phyloP scores from a whole-genome alignment of 2,329 filamentous ascomycete species.

The Blumeria hordei region DNA sequence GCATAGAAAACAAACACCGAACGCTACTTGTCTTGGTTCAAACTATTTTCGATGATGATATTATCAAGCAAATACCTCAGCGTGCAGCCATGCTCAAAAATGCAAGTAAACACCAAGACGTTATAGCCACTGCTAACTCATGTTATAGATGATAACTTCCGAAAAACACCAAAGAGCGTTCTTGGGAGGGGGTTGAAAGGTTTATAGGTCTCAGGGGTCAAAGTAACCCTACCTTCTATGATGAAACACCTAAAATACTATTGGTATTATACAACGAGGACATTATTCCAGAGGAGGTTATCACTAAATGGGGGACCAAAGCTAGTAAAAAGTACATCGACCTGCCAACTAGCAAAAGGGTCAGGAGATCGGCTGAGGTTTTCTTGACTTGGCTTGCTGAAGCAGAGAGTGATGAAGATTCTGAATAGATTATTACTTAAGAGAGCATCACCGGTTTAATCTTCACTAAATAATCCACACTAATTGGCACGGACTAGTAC shows the following conservation, averaged over 20 bases:
- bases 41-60: conserved; percentile 79
- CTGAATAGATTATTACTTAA: not conserved
- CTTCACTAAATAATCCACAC: no score
- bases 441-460: not conserved
- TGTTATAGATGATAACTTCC: conserved; percentile 46
- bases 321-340: conserved; percentile 98
- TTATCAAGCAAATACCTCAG: conserved; percentile 63
- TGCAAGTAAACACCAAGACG: conserved; percentile 22
- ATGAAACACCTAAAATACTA: conserved; percentile 63
- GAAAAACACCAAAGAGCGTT: conserved; percentile 92
- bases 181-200: conserved; percentile 83
- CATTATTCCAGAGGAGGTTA: conserved; percentile 64
- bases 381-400: conserved; percentile 88
- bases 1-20: conserved; percentile 84
- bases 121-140: conserved; percentile 5
- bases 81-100: conserved; percentile 78
- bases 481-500: no score
- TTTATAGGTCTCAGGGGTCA: conserved; percentile 50
- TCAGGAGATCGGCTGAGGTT: conserved; percentile 78
- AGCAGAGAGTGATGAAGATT: conserved; percentile 49
- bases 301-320: conserved; percentile 79
- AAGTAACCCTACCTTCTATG: conserved; percentile 55
- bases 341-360: conserved; percentile 69
- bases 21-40: conserved; percentile 79
- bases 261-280: conserved; percentile 76